Evolutionary conservation across 352 stramenopile species (phyloP), one percentile per base, ranked within the genome.

Genomic region (Phytophthora ramorum): DNA sequence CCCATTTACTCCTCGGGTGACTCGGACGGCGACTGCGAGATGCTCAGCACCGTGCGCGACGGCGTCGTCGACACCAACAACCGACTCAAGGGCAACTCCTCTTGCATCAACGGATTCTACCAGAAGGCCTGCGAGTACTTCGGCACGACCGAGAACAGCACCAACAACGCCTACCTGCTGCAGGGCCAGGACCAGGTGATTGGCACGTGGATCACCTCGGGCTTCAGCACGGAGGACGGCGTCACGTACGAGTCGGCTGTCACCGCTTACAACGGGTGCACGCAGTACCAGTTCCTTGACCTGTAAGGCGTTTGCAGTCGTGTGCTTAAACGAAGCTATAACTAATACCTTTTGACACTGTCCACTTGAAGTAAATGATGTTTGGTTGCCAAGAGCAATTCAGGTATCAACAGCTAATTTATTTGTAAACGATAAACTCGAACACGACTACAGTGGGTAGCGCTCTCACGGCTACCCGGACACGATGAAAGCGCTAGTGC

Each of bases 41-140:
- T 91, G 77, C 52, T 91, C 20, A 47, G 73, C 55, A 83, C 70
- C 2, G 77, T 89, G 7, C 81, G 79, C 4, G 78, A 91, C 41
- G 81, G 81, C 32, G 59, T 91, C 28, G 73, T 87, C 16, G 73
- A 86, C 60, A 81, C 82, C 7, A 89, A 89, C 75, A 90, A 90
- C 68, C 81, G 77, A 22, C 65, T 90, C 26, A 87, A 85, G 66
- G 52, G 53, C 56, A 72, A 59, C 30, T 69, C 69, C 0, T 69
- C 67, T 14, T 89, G 81, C 75, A 90, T 90, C 56, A 76, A 89
- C 57, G 53, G 35, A 19, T 89, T 89, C 63, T 89, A 90, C 69
- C 70, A 81, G 53, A 81, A 82, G 67, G 67, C 81, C 0, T 90
- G 81, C 61, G 58, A 74, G 55, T 85, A 76, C 71, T 87, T 86